These are phyloP conservation scores for Xylaria sp. DNA, from an alignment of 2,329 filamentous ascomycete species.

Conservation along the genomic window DNA sequence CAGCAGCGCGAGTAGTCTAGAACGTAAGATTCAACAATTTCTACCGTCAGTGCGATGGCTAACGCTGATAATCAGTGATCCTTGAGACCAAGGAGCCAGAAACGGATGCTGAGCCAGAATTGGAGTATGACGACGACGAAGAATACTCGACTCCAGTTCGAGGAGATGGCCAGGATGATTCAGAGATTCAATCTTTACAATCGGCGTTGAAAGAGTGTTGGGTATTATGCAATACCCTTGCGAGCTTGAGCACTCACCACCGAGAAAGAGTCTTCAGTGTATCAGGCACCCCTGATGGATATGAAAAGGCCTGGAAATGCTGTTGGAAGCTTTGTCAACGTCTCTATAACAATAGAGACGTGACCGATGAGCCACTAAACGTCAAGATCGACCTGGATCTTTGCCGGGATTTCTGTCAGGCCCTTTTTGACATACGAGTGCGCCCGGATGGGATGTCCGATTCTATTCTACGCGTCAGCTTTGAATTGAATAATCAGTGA, in stretches of 20 bases:
- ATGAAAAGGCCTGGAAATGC: slow-evolving; percentile 89
- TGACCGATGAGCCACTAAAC: slow-evolving; percentile 68
- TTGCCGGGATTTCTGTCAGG: slow-evolving; percentile 90
- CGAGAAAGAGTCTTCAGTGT: slow-evolving; percentile 79
- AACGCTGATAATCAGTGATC: slow-evolving; percentile 53
- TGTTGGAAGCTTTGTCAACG: slow-evolving; percentile 94
- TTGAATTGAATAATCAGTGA: slow-evolving; percentile 91
- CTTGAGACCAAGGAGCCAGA: slow-evolving; percentile 55
- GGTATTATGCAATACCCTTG: slow-evolving; percentile 91
- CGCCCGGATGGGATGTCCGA: slow-evolving; percentile 80
- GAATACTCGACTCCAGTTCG: slow-evolving; percentile 51
- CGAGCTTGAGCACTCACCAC: slow-evolving; percentile 82
- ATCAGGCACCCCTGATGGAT: slow-evolving; percentile 74
- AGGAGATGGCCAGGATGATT: slow-evolving; percentile 50
- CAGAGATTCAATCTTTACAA: slow-evolving; percentile 71
- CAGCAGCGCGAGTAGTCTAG: slow-evolving; percentile 75
- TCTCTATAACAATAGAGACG: slow-evolving; percentile 80
- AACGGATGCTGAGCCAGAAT: slow-evolving; percentile 58
- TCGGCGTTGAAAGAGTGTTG: slow-evolving; percentile 86
- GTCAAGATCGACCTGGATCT: slow-evolving; percentile 80
- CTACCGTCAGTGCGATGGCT: slow-evolving; percentile 27
- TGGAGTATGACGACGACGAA: slow-evolving; percentile 60
- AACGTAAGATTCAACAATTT: slow-evolving; percentile 61
- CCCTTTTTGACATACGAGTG: slow-evolving; percentile 83
- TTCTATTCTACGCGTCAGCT: slow-evolving; percentile 88